These are phyloP conservation scores for Jaapia argillacea DNA, from an alignment of 768 basidiomycete species.

Conservation along the genomic window DNA sequence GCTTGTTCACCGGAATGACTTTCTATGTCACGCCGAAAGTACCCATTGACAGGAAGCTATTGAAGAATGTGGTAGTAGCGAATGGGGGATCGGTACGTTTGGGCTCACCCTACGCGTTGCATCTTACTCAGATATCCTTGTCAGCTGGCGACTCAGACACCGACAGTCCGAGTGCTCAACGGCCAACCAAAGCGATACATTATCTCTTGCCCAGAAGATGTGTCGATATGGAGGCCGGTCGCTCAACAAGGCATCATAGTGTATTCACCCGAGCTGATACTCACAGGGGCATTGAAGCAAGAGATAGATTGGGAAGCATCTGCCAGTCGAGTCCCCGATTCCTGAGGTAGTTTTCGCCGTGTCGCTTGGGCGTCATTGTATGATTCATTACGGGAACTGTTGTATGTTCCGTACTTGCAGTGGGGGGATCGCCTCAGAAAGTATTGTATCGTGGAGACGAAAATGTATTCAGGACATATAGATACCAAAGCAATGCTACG, in stretches of 20 bases:
- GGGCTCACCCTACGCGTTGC: not conserved
- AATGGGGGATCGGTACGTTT: slow-evolving; percentile 62
- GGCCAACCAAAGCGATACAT: slow-evolving; percentile 43
- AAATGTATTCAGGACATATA: too few relatives aligned
- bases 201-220: slow-evolving; percentile 58
- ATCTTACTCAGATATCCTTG: slow-evolving; percentile 1
- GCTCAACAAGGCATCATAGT: slow-evolving; percentile 38
- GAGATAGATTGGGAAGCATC: slow-evolving; percentile 52
- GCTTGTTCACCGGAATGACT: slow-evolving; percentile 49
- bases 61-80: slow-evolving; percentile 60
- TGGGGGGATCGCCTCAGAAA: too few relatives aligned
- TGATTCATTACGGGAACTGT: too few relatives aligned
- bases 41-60: slow-evolving; percentile 41
- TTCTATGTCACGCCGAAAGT: slow-evolving; percentile 75
- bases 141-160: slow-evolving; percentile 35
- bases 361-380: too few relatives aligned
- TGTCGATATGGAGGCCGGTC: slow-evolving; percentile 56
- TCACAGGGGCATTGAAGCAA: slow-evolving; percentile 57
- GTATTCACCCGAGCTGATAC: slow-evolving; percentile 61
- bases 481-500: too few relatives aligned
- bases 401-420: too few relatives aligned
- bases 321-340: slow-evolving; percentile 1
- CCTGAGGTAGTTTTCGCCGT: too few relatives aligned
- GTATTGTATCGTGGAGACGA: too few relatives aligned
- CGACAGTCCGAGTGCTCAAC: slow-evolving; percentile 45